Evolutionary conservation across 345 rosid species (phyloP).

Genomic region (Aquilaria yunnanensis): DNA sequence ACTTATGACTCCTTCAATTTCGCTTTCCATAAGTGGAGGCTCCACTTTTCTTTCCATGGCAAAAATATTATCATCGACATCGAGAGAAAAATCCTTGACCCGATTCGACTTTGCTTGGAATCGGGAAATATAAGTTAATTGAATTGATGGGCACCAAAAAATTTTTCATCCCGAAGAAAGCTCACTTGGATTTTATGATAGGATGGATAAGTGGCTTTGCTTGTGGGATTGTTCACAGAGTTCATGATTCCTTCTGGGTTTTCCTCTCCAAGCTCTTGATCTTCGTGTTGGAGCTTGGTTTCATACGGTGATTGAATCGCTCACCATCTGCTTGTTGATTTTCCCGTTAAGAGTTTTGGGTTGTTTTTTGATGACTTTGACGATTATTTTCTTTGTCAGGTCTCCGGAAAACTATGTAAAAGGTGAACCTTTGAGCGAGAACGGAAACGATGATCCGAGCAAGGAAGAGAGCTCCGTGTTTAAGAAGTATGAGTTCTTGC

Average conservation of each 20-base stretch:
- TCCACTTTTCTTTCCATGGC: too few species aligned
- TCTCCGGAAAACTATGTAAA: too few species aligned
- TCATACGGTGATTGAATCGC: not conserved
- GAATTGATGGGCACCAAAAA: constrained; percentile 33
- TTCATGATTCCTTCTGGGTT: constrained; percentile 35
- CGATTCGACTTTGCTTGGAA: too few species aligned
- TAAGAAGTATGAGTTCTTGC: constrained; percentile 31
- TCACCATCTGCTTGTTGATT: not conserved
- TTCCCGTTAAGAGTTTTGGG: not conserved
- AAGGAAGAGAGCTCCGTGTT: constrained; percentile 19
- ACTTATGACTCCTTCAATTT: too few species aligned
- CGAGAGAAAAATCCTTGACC: not conserved
- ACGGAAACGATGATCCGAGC: constrained; percentile 9
- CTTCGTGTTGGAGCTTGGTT: constrained; percentile 19
- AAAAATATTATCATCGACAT: too few species aligned
- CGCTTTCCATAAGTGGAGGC: too few species aligned
- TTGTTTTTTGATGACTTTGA: constrained; percentile 18
- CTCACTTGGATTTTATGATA: constrained; percentile 29
- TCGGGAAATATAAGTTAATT: constrained; percentile 15
- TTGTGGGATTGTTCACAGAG: constrained; percentile 27
- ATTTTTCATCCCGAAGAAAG: constrained; percentile 14
- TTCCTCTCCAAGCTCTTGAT: constrained; percentile 39
- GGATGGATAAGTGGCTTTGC: constrained; percentile 24
- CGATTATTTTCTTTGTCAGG: not conserved
- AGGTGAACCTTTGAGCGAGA: constrained; percentile 13